Conservation (phyloP, 2,329 filamentous ascomycete species). For the Harringtonia lauricola region DNA sequence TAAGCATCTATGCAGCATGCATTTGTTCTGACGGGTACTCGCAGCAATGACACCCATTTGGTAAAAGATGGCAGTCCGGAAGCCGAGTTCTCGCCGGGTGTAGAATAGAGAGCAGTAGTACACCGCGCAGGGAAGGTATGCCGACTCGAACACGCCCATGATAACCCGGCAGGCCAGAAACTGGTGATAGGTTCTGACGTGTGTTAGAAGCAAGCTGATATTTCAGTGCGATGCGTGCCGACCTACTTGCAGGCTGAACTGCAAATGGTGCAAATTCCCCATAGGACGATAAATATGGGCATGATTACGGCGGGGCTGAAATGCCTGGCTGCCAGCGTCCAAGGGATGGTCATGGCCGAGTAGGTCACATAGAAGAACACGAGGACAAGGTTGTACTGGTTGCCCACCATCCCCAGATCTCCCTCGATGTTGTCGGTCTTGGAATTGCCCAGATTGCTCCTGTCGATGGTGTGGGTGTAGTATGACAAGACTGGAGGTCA, state of each 20-base stretch:
- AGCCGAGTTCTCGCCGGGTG: background rate
- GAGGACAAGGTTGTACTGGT: background rate
- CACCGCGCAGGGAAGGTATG: background rate
- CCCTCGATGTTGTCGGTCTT: slow-evolving; percentile 9
- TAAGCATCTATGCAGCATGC: background rate
- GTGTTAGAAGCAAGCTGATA: background rate
- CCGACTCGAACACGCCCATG: background rate
- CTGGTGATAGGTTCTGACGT: background rate
- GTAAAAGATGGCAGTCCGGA: background rate
- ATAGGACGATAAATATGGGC: background rate
- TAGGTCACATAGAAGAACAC: background rate
- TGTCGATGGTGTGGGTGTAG: background rate
- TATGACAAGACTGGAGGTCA: background rate
- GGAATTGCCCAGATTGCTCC: slow-evolving; percentile 7
- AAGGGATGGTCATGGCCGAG: background rate
- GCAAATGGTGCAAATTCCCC: background rate
- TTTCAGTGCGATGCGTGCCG: background rate
- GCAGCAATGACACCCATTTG: background rate
- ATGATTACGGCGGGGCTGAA: background rate
- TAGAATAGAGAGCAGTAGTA: background rate
- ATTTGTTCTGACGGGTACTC: background rate
- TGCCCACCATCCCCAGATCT: slow-evolving; percentile 1
- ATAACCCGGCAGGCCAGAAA: background rate
- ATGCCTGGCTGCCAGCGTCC: background rate
- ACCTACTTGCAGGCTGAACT: background rate